These are phyloP conservation scores for Neopestalotiopsis rosae DNA, from an alignment of 2,329 filamentous ascomycete genomes.

Conservation along the genomic window DNA sequence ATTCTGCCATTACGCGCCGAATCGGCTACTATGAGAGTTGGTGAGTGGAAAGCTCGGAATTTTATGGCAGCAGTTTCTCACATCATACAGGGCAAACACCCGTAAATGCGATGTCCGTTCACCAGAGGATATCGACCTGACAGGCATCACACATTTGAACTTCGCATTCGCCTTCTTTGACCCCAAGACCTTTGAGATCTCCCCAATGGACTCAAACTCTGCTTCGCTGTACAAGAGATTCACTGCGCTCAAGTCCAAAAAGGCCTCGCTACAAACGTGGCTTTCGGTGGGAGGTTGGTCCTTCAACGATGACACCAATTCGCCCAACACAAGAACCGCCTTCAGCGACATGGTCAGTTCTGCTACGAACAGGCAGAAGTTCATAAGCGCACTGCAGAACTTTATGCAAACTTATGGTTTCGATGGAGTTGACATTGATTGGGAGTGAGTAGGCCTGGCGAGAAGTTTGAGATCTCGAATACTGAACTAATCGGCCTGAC, in stretches of 20 bases:
- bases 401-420: slow-evolving; percentile 28
- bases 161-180: slow-evolving; percentile 49
- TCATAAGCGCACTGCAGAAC: slow-evolving; percentile 18
- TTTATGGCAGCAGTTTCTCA: too few relatives aligned
- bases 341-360: slow-evolving; percentile 25
- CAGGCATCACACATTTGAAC: slow-evolving; percentile 39
- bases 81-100: slow-evolving; percentile 1
- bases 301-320: slow-evolving; percentile 33
- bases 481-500: slow-evolving; percentile 2
- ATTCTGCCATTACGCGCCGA: slow-evolving; percentile 17
- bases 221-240: slow-evolving; percentile 32
- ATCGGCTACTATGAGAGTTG: slow-evolving; percentile 45
- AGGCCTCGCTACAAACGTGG: slow-evolving; percentile 32
- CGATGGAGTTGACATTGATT: slow-evolving; percentile 38
- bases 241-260: slow-evolving; percentile 22
- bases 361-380: slow-evolving; percentile 18
- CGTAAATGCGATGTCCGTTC: slow-evolving; percentile 25
- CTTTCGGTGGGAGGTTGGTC: slow-evolving; percentile 41
- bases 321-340: slow-evolving; percentile 20
- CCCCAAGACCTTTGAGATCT: slow-evolving; percentile 29
- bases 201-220: slow-evolving; percentile 29
- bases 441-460: slow-evolving; percentile 53
- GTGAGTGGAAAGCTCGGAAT: slow-evolving; percentile 12
- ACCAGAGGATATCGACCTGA: slow-evolving; percentile 14
- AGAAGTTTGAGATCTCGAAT: not conserved